Percentiles rank a stretch among this genome's conserved stretches.
phyloP scores from a whole-genome alignment of 2,329 filamentous ascomycete species.

The Xylariaceae sp. region DNA sequence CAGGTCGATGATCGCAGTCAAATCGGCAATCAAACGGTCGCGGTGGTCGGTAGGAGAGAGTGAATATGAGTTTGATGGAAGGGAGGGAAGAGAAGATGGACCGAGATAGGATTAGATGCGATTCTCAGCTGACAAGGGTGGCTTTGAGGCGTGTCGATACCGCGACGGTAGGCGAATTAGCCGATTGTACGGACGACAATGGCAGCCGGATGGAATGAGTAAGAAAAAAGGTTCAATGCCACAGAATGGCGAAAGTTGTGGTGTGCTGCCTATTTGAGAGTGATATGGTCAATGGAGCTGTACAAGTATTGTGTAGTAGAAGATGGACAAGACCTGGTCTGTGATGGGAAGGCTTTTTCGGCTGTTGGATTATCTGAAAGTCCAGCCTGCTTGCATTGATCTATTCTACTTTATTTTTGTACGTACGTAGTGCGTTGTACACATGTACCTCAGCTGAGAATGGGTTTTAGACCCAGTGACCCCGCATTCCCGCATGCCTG shows the following conservation, averaged over 20 bases:
- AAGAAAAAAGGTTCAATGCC: slow-evolving; percentile 16
- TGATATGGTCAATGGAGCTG: neutral
- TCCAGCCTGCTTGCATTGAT: slow-evolving; percentile 7
- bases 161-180: slow-evolving; percentile 32
- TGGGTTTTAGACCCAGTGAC: neutral
- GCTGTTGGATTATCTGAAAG: slow-evolving; percentile 29
- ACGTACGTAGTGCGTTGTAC: neutral
- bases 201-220: slow-evolving; percentile 22
- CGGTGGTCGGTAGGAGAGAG: slow-evolving; percentile 22
- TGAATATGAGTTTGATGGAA: slow-evolving; percentile 27
- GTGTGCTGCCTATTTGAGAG: slow-evolving; percentile 6
- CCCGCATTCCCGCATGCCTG: neutral
- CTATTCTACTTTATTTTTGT: neutral
- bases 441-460: neutral
- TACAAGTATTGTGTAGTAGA: neutral
- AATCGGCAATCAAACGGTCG: slow-evolving; percentile 33
- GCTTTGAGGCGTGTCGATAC: slow-evolving; percentile 27
- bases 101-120: slow-evolving; percentile 27
- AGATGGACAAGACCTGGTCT: neutral
- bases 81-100: slow-evolving; percentile 25
- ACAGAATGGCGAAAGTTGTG: slow-evolving; percentile 8
- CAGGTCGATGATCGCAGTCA: slow-evolving; percentile 25
- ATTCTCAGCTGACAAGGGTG: slow-evolving; percentile 15
- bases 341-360: slow-evolving; percentile 27
- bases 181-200: slow-evolving; percentile 35